Evolutionary conservation across 495 filamentous ascomycete genomes (phyloP).

Genomic region (Penicillium dipodomyicola): DNA sequence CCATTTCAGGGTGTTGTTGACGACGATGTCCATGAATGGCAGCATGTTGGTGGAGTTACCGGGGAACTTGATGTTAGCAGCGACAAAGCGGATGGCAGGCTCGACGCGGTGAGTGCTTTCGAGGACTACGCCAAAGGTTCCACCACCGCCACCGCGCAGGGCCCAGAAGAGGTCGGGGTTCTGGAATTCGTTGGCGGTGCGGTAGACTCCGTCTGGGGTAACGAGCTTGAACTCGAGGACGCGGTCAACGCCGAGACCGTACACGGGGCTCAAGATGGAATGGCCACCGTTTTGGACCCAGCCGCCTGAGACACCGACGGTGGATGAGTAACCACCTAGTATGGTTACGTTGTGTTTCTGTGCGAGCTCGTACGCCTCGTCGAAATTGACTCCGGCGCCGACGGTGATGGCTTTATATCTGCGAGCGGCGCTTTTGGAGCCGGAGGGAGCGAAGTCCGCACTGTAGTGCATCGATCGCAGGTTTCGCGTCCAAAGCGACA

Average conservation of each 20-base stretch:
- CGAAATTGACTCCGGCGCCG: conserved; percentile 50
- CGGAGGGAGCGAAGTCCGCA: neutral
- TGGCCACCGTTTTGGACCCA: conserved; percentile 46
- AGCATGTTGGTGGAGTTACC: neutral
- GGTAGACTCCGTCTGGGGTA: conserved; percentile 41
- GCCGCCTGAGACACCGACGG: conserved; percentile 31
- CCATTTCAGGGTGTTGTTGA: conserved; percentile 43
- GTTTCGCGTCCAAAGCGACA: conserved; percentile 55
- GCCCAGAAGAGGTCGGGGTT: conserved; percentile 53
- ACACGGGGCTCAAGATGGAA: conserved; percentile 35
- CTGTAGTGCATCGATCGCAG: conserved; percentile 39
- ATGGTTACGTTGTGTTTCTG: conserved; percentile 24
- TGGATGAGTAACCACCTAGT: neutral
- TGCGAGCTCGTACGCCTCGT: conserved; percentile 43
- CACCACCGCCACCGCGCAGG: conserved; percentile 55
- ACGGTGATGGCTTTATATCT: conserved; percentile 39
- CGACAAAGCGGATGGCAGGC: neutral
- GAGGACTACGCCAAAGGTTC: conserved; percentile 53
- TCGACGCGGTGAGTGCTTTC: conserved; percentile 39
- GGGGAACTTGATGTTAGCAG: neutral
- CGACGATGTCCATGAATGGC: conserved; percentile 40
- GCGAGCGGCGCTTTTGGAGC: neutral
- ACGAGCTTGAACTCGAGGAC: conserved; percentile 47
- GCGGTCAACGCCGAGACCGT: conserved; percentile 50
- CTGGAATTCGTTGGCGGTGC: conserved; percentile 40